Base-by-base conservation (phyloP, 2,329 filamentous ascomycete species). In the Sarocladiaceae sp. region DNA sequence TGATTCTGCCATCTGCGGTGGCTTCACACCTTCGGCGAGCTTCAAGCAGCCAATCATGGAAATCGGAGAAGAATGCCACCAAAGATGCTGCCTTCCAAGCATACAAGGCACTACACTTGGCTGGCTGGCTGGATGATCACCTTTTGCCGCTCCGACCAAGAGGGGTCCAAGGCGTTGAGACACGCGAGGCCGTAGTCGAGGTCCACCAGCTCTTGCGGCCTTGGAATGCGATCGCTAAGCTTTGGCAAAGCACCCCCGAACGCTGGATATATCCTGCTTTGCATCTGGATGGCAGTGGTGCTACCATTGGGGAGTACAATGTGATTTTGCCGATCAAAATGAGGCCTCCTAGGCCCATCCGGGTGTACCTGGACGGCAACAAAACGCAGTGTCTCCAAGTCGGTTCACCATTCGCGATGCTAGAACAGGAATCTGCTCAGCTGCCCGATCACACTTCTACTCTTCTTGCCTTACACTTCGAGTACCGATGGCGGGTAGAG, bases 71-170 rank as follows among this genome's bases (percentile, higher is more conserved):
- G 46, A 80, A 79, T 52, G 88, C 89, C 0, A 80, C 72, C 52
- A 88, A 85, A 56, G 91, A 96, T 60, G 88, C 84, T 1, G 85
- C 88, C 0, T 93, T 95, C 49, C 78, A 87, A 55, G 86, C 89
- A 1, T 95, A 90, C 56, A 64, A 77, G 18, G 70, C 70, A 4
- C 69, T 97, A 0, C 81, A 91, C 56, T 53, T 76, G 6, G 82
- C 76, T 20, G 83, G 84, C 0, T 67, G 96, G 4, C 63, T 97
- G 1, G 89, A 87, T 49, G 78, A 94, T 12, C 73, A 95, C 53
- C 64, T 96, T 0, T 69, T 95, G 32, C 91, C 91, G 7, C 65
- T 73, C 12, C 62, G 61, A 44, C 61, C 67, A 9, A 59, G 68
- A 2, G 66, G 68, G n/a, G 51, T 63, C 7, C 54, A 62, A 2